Base-by-base conservation (phyloP, 2,329 filamentous ascomycete genomes). In the Lecanicillium sp. region DNA sequence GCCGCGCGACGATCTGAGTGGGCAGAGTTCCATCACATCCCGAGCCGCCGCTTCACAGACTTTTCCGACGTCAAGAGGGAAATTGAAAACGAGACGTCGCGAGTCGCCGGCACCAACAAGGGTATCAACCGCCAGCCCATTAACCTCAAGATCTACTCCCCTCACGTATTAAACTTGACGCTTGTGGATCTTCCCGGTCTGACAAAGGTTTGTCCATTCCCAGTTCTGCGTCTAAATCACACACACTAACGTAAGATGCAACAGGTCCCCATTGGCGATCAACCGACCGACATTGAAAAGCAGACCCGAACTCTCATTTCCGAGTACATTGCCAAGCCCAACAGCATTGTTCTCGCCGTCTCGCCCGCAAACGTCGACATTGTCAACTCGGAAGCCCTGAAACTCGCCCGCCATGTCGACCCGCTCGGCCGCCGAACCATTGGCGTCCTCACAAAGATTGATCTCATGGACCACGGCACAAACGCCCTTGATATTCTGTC, bases 401-500 rank as follows among this genome's bases (percentile, higher is more conserved):
- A 98, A 65, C 81, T 98, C 45, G 92, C 92, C 44, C 83, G 92
- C 38, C 87, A 98, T 78, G 92, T 98, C 39, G 92, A 98, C 62
- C 84, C 92, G 3, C 81, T 95, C 61, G 92, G 92, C 46, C 81
- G 87, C 61, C 79, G 92, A 59, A 98, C 92, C 15, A 97, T 98
- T 56, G 92, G 92, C 55, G 90, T 98, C 41, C 73, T 98, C 44
- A 97, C 92, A 44, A 98, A 98, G 67, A 71, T 98, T 47, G 92
- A 98, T 59, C 69, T 98, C 42, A 98, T 98, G 92, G 92, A 98
- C 56, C 90, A 98, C 56, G 92, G 92, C 46, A 98, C 92, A 41
- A 97, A 98, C 56, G 92, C 92, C 13, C 73, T 98, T 51, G 92
- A 98, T 56, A 98, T 98, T 50, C 74, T 98, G n/a, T 94, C 90